A percentile compares a stretch with the other conserved stretches of the same genome.
Conservation (phyloP, 2,329 filamentous ascomycete species). For the Aspergillus nomiae region DNA sequence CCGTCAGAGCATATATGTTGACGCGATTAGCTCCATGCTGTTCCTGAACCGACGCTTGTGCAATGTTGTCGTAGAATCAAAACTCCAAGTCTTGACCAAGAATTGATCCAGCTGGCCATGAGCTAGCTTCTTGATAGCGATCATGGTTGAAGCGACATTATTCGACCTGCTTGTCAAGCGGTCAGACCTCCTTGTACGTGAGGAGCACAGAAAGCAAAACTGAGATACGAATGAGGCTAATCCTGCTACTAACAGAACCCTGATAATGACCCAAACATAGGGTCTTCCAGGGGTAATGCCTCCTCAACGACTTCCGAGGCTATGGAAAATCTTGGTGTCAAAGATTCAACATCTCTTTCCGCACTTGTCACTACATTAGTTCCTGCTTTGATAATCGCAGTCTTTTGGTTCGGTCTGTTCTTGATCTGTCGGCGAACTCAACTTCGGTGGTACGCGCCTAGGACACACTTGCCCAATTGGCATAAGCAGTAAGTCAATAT, state of each 20-base stretch:
- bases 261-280: conserved; percentile 44
- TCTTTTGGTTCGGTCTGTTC: conserved; percentile 48
- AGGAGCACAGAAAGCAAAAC: neutral
- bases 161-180: conserved; percentile 2
- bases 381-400: conserved; percentile 48
- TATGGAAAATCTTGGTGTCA: conserved; percentile 31
- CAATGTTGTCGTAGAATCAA: neutral
- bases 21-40: neutral
- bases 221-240: neutral
- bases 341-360: conserved; percentile 53
- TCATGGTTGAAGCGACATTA: conserved; percentile 6
- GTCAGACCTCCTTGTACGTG: conserved; percentile 9
- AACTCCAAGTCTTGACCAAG: neutral
- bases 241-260: conserved; percentile 30
- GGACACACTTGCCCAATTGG: conserved; percentile 45
- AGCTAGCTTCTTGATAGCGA: neutral
- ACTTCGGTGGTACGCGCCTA: conserved; percentile 49
- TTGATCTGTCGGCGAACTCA: conserved; percentile 49
- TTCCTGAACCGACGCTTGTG: neutral
- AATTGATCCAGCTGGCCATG: neutral
- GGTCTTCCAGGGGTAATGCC: conserved; percentile 43
- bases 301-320: conserved; percentile 36
- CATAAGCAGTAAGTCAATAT: conserved; percentile 39
- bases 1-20: conserved; percentile 9
- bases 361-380: conserved; percentile 52